A percentile compares a stretch with the other conserved stretches of the same genome.
Evolutionary conservation across 2,329 filamentous ascomycete genomes (phyloP).

Genomic region (Ceratocystis albifundus): DNA sequence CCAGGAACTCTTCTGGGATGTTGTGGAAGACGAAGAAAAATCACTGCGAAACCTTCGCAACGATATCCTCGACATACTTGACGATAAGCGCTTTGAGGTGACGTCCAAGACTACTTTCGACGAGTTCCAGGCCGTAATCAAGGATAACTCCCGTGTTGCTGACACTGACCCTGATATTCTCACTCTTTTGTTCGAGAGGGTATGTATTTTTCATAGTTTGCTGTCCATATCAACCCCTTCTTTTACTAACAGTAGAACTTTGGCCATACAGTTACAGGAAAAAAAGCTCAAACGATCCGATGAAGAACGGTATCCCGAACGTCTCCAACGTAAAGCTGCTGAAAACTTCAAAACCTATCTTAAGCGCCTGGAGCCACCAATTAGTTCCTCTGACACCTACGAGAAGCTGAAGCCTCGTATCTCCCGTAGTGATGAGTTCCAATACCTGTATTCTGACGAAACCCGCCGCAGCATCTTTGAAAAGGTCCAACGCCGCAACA

Average conservation of each 20-base stretch:
- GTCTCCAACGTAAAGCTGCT: slow-evolving; percentile 70
- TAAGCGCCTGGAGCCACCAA: slow-evolving; percentile 79
- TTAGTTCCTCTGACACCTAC: slow-evolving; percentile 69
- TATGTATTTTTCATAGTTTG: slow-evolving; percentile 33
- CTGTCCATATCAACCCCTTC: background rate
- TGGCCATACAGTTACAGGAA: slow-evolving; percentile 54
- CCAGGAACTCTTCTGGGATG: slow-evolving; percentile 90
- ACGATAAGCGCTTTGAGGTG: slow-evolving; percentile 87
- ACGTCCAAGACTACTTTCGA: slow-evolving; percentile 76
- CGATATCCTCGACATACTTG: slow-evolving; percentile 74
- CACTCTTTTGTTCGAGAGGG: slow-evolving; percentile 70
- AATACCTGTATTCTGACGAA: slow-evolving; percentile 71
- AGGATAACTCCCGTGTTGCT: slow-evolving; percentile 76
- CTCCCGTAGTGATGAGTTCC: slow-evolving; percentile 71
- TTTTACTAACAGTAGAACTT: slow-evolving; percentile 3
- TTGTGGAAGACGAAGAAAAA: slow-evolving; percentile 85
- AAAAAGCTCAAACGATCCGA: slow-evolving; percentile 73
- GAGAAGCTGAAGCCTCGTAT: slow-evolving; percentile 74
- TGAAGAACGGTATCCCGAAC: slow-evolving; percentile 75
- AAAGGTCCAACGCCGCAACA: slow-evolving; percentile 79
- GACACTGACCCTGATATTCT: slow-evolving; percentile 72
- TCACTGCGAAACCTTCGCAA: slow-evolving; percentile 71
- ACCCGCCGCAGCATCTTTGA: slow-evolving; percentile 75
- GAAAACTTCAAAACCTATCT: slow-evolving; percentile 77
- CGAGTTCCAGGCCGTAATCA: slow-evolving; percentile 73